Evolutionary conservation across 768 basidiomycete species (phyloP).

Genomic region (Leccinum subgranulosum): DNA sequence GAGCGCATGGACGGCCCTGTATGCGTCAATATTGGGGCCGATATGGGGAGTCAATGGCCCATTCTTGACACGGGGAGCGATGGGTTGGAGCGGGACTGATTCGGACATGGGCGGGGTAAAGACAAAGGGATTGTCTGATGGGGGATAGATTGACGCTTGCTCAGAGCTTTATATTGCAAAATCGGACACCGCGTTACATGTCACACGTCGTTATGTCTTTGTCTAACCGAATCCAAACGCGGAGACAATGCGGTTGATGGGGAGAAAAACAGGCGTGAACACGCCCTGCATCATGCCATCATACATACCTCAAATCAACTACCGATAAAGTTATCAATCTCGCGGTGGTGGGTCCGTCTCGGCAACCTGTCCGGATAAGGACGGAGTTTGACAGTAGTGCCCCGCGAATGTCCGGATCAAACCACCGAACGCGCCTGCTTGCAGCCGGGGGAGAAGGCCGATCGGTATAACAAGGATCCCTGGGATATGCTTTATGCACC

Average conservation of each 20-base stretch:
- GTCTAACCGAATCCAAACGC: constrained; percentile 1
- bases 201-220: constrained; percentile 12
- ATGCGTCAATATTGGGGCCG: constrained; percentile 75
- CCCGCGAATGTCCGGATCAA: not conserved
- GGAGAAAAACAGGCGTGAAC: constrained; percentile 24
- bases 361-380: not conserved
- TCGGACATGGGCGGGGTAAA: constrained; percentile 38
- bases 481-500: not conserved
- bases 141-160: not conserved
- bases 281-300: not conserved
- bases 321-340: not conserved
- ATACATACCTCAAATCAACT: not conserved
- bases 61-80: constrained; percentile 69
- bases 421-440: too few species aligned
- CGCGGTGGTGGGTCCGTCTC: not conserved
- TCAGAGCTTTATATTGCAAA: constrained; percentile 16
- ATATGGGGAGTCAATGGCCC: constrained; percentile 72
- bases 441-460: not conserved
- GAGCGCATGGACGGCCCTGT: constrained; percentile 59
- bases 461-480: not conserved
- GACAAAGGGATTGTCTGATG: not conserved
- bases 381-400: not conserved
- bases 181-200: not conserved
- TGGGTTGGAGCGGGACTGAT: constrained; percentile 54
- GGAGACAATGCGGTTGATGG: constrained; percentile 24